phyloP scores from a whole-genome alignment of 2,329 filamentous ascomycete species.

The Ophiostoma australiae region DNA sequence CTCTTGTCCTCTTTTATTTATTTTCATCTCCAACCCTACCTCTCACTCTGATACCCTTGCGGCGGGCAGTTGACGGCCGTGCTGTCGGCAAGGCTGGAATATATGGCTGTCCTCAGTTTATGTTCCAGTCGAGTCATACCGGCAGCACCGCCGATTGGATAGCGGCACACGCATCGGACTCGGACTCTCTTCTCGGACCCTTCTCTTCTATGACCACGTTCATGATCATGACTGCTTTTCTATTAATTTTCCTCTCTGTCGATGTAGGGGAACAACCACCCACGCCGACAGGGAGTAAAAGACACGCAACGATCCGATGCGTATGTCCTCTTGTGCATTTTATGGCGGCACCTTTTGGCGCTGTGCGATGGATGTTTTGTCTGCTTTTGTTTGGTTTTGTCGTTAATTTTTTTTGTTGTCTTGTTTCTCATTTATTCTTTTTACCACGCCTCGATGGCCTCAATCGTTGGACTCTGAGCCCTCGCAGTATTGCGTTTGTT shows the following conservation, averaged over 20 bases:
- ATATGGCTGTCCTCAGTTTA: background rate
- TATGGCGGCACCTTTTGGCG: constrained; percentile 9
- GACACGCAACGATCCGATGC: constrained; percentile 13
- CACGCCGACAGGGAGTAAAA: background rate
- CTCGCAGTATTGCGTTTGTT: constrained; percentile 2
- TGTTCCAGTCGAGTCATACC: background rate
- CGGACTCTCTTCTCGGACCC: background rate
- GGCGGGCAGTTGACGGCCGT: background rate
- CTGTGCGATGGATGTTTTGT: constrained; percentile 8
- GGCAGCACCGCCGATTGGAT: constrained; percentile 7
- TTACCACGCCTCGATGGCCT: background rate
- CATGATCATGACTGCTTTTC: constrained; percentile 13
- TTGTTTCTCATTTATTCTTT: constrained; percentile 16
- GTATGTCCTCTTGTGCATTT: constrained; percentile 14
- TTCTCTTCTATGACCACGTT: constrained; percentile 5
- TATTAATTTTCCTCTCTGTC: background rate
- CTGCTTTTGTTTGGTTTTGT: background rate
- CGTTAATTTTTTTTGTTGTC: background rate
- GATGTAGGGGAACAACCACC: background rate
- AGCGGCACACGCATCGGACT: background rate
- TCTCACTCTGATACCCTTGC: constrained; percentile 16
- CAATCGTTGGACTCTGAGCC: background rate
- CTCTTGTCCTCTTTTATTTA: background rate
- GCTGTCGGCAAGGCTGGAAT: background rate
- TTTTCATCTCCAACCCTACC: background rate